Conservation (phyloP, 2,329 filamentous ascomycete genomes). For the Aspergillus tanneri region DNA sequence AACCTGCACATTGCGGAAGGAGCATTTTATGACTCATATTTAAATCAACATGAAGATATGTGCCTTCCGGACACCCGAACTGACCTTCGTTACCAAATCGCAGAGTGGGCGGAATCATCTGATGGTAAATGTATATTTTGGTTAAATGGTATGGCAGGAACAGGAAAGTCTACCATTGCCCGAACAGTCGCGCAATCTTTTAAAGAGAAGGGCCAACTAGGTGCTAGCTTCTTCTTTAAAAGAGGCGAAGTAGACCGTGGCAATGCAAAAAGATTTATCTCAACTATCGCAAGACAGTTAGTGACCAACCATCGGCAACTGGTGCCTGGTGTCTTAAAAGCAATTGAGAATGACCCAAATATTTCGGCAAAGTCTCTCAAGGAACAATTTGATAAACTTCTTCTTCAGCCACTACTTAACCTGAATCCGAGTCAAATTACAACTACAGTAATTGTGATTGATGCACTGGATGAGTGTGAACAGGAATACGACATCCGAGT, state of each 20-base stretch:
- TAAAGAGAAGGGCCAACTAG: too few species aligned
- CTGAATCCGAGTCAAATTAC: conserved; percentile 8
- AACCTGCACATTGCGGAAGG: too few species aligned
- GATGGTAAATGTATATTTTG: too few species aligned
- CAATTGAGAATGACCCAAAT: conserved; percentile 25
- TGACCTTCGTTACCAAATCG: too few species aligned
- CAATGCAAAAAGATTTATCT: conserved; percentile 39
- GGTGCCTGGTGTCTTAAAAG: conserved; percentile 17
- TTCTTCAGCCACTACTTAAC: conserved; percentile 26
- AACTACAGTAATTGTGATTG: conserved; percentile 24
- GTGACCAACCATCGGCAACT: conserved; percentile 31
- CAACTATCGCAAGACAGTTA: conserved; percentile 37
- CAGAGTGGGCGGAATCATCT: too few species aligned
- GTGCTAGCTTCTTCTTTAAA: too few species aligned
- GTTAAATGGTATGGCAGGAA: too few species aligned
- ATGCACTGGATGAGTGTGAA: conserved; percentile 31
- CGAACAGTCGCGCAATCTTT: too few species aligned
- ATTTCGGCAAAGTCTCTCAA: conserved; percentile 28
- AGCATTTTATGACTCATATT: too few species aligned
- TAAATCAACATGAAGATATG: too few species aligned
- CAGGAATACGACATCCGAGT: conserved; percentile 21
- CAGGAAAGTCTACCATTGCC: too few species aligned
- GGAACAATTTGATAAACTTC: conserved; percentile 32
- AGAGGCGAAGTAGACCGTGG: conserved; percentile 42
- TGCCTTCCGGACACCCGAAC: too few species aligned